phyloP scores from a whole-genome alignment of 73 alveolate species.

The Paramecium caudatum region DNA sequence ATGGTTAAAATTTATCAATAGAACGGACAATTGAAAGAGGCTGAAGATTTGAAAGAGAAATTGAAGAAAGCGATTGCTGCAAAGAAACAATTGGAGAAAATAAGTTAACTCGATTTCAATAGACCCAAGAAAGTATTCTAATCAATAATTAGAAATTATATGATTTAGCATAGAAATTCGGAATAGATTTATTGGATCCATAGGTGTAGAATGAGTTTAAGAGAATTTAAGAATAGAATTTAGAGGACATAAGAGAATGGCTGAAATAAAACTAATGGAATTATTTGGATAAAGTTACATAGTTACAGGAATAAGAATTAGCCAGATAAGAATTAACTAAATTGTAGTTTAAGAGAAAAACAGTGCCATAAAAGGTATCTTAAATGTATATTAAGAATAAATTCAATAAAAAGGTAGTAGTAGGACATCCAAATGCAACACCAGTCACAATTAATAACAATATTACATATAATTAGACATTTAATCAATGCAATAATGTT shows the following conservation, averaged over 20 bases:
- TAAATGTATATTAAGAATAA: neutral
- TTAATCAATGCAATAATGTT: conserved; percentile 25
- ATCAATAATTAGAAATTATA: neutral
- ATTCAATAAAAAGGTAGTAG: neutral
- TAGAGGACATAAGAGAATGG: conserved; percentile 58
- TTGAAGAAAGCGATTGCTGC: conserved; percentile 62
- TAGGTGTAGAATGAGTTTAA: conserved; percentile 54
- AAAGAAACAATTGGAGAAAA: conserved; percentile 49
- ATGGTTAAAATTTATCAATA: conserved; percentile 40
- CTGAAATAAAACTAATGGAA: conserved; percentile 52
- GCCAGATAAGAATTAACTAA: conserved; percentile 49
- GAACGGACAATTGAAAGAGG: conserved; percentile 41
- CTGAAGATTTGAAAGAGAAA: conserved; percentile 55
- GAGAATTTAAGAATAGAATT: conserved; percentile 52
- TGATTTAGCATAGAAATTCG: conserved; percentile 29
- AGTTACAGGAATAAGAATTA: neutral
- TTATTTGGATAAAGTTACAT: conserved; percentile 38
- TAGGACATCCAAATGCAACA: too few species aligned
- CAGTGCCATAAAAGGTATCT: neutral
- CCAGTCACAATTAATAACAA: neutral
- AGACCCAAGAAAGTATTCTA: conserved; percentile 50
- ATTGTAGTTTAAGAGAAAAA: conserved; percentile 27
- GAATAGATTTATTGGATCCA: conserved; percentile 52
- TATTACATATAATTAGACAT: conserved; percentile 3
- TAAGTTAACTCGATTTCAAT: conserved; percentile 37